Conservation (phyloP, 257 asterid species). For the Fraxinus excelsior region DNA sequence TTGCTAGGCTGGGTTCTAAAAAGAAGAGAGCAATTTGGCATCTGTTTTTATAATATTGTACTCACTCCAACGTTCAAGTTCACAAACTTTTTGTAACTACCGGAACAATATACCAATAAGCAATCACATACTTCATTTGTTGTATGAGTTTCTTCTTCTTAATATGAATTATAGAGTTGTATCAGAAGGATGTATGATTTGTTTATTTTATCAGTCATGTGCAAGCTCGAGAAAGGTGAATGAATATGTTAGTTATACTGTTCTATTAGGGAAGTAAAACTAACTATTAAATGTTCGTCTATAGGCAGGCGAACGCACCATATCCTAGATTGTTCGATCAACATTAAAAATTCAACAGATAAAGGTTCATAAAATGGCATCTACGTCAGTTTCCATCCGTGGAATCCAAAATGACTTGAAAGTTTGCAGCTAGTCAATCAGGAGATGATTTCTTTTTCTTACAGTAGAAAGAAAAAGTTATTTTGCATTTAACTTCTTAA, state of each 20-base stretch:
- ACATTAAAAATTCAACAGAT: neutral
- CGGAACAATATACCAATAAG: neutral
- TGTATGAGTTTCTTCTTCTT: conserved; percentile 3
- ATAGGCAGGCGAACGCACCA: neutral
- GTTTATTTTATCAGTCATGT: neutral
- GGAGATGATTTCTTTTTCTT: too few relatives aligned
- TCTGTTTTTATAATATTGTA: conserved; percentile 12
- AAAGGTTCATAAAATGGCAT: neutral
- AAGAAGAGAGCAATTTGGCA: conserved; percentile 7
- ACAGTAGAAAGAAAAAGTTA: too few relatives aligned
- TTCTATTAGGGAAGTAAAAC: neutral
- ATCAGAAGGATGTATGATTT: neutral
- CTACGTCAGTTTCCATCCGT: neutral
- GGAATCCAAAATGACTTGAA: neutral
- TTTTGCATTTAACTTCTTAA: too few relatives aligned
- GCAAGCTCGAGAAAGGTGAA: neutral
- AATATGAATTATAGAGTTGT: neutral
- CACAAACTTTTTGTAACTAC: conserved; percentile 1
- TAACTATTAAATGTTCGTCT: neutral
- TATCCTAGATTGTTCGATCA: neutral
- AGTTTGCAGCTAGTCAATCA: too few relatives aligned
- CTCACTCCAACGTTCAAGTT: conserved; percentile 6
- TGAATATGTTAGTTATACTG: neutral
- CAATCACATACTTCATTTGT: conserved; percentile 14
- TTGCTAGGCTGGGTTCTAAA: conserved; percentile 9